Conservation (phyloP, 805 yeast species). For the Pichia deserticola region DNA sequence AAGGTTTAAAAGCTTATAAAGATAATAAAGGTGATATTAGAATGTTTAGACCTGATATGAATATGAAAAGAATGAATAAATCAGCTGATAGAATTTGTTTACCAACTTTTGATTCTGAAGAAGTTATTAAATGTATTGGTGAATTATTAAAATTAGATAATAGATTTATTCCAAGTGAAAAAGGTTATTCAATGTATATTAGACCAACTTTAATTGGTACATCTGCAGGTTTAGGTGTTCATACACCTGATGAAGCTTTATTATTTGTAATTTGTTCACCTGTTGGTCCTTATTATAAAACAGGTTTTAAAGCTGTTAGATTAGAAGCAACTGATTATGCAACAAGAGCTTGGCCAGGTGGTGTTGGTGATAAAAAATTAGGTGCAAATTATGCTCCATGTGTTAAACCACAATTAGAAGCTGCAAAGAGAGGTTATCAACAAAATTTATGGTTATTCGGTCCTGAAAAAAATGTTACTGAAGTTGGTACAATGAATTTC, state of each 20-base stretch:
- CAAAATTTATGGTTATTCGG: constrained; percentile 97
- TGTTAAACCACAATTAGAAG: constrained; percentile 81
- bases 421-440: constrained; percentile 86
- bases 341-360: constrained; percentile 99
- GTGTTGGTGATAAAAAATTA: constrained; percentile 90
- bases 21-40: constrained; percentile 59
- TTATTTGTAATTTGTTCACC: constrained; percentile 88
- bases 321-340: constrained; percentile 95
- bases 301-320: constrained; percentile 92
- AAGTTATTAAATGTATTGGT: constrained; percentile 66
- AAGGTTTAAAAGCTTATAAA: constrained; percentile 89
- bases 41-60: constrained; percentile 85
- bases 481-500: constrained; percentile 96
- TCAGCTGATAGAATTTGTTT: constrained; percentile 85
- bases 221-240: constrained; percentile 79
- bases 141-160: constrained; percentile 69
- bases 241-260: constrained; percentile 72
- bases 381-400: constrained; percentile 99
- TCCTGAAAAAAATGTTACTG: constrained; percentile 79
- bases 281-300: constrained; percentile 92
- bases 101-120: constrained; percentile 78
- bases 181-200: constrained; percentile 85
- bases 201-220: constrained; percentile 97
- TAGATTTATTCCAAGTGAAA: constrained; percentile 72
- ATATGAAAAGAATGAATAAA: constrained; percentile 84